These are phyloP conservation scores for Symbiodinium pilosum DNA, from an alignment of 73 alveolate species.

Conservation along the genomic window DNA sequence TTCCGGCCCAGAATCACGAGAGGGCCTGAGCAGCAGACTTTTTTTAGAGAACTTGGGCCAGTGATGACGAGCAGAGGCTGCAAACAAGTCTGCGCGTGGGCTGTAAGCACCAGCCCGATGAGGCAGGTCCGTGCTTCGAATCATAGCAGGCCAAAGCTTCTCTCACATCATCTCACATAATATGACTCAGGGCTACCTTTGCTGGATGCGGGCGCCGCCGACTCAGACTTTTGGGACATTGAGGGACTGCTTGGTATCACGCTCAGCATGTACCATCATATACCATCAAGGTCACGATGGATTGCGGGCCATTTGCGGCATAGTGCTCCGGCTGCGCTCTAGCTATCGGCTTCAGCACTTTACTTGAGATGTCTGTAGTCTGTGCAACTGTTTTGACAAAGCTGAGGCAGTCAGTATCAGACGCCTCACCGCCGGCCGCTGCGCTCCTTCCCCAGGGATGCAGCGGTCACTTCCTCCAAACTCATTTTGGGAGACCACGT, in stretches of 20 bases:
- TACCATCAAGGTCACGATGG: background rate
- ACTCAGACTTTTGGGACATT: background rate
- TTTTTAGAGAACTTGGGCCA: too few relatives aligned
- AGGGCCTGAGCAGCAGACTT: background rate
- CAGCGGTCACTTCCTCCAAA: too few relatives aligned
- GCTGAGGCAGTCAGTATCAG: background rate
- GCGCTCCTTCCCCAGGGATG: background rate
- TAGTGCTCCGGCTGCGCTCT: background rate
- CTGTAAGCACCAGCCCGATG: background rate
- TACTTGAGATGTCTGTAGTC: too few relatives aligned
- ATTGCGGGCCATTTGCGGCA: conserved; percentile 18
- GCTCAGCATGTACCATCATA: too few relatives aligned
- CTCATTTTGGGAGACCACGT: too few relatives aligned
- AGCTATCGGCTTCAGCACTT: too few relatives aligned
- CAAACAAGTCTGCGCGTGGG: background rate
- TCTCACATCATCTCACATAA: too few relatives aligned
- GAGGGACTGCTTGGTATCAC: too few relatives aligned
- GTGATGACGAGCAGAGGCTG: background rate
- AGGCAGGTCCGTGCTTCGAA: background rate
- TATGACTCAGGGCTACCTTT: background rate
- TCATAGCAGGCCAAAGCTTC: too few relatives aligned
- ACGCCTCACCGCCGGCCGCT: background rate
- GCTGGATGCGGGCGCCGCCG: background rate
- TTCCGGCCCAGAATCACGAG: background rate
- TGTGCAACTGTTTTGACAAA: too few relatives aligned